Conservation (phyloP, 1,284 basidiomycete genomes). For the Ganoderma multipileum region DNA sequence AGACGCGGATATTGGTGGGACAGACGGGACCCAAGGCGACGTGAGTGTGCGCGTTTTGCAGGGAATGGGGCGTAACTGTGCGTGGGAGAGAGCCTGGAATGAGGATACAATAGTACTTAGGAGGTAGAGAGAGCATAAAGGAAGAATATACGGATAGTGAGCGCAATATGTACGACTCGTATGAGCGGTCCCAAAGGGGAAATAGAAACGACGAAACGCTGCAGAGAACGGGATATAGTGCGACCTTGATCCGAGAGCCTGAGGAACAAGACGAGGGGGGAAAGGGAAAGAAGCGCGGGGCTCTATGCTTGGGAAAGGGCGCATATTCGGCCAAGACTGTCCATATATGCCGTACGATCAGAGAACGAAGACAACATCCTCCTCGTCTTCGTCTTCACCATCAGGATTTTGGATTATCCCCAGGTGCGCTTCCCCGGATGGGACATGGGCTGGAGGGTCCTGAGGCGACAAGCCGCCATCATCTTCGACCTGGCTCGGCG, state of each 20-base stretch:
- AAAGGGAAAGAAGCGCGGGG: not conserved
- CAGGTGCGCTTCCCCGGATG: slow-evolving; percentile 4
- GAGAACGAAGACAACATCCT: slow-evolving; percentile 60
- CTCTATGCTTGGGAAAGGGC: not conserved
- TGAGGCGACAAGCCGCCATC: slow-evolving; percentile 7
- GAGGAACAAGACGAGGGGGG: not conserved
- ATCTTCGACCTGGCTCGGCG: slow-evolving; percentile 43
- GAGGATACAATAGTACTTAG: slow-evolving; percentile 22
- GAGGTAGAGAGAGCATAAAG: slow-evolving; percentile 21
- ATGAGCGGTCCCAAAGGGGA: slow-evolving; percentile 4
- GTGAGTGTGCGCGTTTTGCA: not conserved
- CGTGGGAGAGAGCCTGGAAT: slow-evolving; percentile 20
- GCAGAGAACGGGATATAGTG: not conserved
- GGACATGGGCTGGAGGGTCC: slow-evolving; percentile 14
- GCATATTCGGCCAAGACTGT: not conserved
- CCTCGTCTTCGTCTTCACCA: slow-evolving; percentile 60
- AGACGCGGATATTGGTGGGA: not conserved
- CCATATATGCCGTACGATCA: slow-evolving; percentile 28
- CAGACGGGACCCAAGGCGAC: not conserved
- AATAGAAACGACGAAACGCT: not conserved
- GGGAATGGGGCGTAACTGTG: slow-evolving; percentile 13
- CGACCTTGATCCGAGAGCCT: not conserved
- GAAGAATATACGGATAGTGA: slow-evolving; percentile 19
- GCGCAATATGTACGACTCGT: slow-evolving; percentile 20
- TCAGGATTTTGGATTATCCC: slow-evolving; percentile 35